Evolutionary conservation across 164 flowering plant genomes (phyloP).

Genomic region (Dillenia turbinata): DNA sequence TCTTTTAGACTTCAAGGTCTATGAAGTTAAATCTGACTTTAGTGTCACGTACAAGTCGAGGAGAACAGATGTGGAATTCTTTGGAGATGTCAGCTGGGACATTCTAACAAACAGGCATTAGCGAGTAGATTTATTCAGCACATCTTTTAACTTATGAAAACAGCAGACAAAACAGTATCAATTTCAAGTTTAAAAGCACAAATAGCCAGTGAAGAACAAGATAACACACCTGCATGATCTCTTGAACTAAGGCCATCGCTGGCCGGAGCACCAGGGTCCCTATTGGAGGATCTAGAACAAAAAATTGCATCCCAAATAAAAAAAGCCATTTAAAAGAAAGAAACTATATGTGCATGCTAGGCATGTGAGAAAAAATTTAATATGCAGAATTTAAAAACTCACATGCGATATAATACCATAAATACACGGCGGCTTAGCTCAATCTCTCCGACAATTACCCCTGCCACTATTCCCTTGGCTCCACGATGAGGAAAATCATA

Average conservation of each 20-base stretch:
- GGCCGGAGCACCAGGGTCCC: slow-evolving; percentile 73
- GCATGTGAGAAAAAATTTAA: neutral
- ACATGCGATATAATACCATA: slow-evolving; percentile 90
- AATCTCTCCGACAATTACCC: slow-evolving; percentile 86
- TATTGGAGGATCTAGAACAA: slow-evolving; percentile 72
- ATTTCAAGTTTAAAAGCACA: slow-evolving; percentile 1
- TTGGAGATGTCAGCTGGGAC: too few relatives aligned
- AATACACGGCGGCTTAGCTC: slow-evolving; percentile 86
- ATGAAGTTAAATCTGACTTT: too few relatives aligned
- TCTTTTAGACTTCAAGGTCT: too few relatives aligned
- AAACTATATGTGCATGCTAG: neutral
- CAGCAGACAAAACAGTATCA: too few relatives aligned
- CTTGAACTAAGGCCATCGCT: slow-evolving; percentile 60
- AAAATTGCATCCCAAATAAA: neutral
- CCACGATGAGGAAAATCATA: slow-evolving; percentile 93
- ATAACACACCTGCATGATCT: slow-evolving; percentile 71
- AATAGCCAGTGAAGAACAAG: neutral
- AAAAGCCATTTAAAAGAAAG: neutral
- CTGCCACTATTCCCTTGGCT: slow-evolving; percentile 75
- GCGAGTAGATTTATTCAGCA: too few relatives aligned
- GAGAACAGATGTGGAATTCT: too few relatives aligned
- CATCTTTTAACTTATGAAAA: too few relatives aligned
- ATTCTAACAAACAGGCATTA: too few relatives aligned
- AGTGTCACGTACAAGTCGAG: too few relatives aligned
- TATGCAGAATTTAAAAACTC: slow-evolving; percentile 21